Percentiles rank a stretch among this genome's conserved stretches.
phyloP scores from a whole-genome alignment of 371 early-diverging fungal species.

The Massospora cicadina region DNA sequence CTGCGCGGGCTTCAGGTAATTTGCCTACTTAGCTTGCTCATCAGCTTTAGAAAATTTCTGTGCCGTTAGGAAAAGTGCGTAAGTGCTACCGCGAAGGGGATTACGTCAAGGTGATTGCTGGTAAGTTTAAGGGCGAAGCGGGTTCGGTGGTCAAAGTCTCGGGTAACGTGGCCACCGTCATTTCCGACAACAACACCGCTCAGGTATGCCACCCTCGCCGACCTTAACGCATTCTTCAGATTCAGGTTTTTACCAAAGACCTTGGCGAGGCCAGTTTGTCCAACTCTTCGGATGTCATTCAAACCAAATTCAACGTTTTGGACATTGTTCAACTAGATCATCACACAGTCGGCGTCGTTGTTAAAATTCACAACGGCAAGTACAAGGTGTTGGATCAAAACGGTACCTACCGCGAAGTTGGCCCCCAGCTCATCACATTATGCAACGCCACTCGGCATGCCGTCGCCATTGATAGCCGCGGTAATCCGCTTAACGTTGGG shows the following conservation, averaged over 20 bases:
- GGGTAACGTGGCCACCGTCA: constrained; percentile 57
- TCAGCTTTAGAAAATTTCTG: constrained; percentile 15
- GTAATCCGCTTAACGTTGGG: constrained; percentile 56
- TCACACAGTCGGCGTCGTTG: constrained; percentile 62
- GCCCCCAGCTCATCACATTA: constrained; percentile 46
- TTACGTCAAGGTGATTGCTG: constrained; percentile 77
- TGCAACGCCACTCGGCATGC: constrained; percentile 43
- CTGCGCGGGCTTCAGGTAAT: constrained; percentile 23
- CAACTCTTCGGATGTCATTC: constrained; percentile 20
- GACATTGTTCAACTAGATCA: constrained; percentile 65
- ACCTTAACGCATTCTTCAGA: constrained; percentile 11
- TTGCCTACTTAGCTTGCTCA: constrained; percentile 10
- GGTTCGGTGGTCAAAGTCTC: constrained; percentile 73
- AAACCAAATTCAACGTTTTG: constrained; percentile 29
- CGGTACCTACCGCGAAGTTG: constrained; percentile 42
- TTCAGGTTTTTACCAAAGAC: constrained; percentile 78
- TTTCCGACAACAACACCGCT: constrained; percentile 54
- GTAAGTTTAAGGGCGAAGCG: constrained; percentile 67
- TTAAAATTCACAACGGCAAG: constrained; percentile 57
- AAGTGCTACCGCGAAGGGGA: constrained; percentile 64
- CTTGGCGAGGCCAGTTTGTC: constrained; percentile 40
- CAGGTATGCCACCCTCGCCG: constrained; percentile 26
- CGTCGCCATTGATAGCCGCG: constrained; percentile 56
- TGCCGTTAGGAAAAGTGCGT: constrained; percentile 25
- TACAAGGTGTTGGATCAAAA: constrained; percentile 65